These are phyloP conservation scores for Mesotaenium endlicherianum DNA, from an alignment of 139 green algal genomes.

Conservation along the genomic window DNA sequence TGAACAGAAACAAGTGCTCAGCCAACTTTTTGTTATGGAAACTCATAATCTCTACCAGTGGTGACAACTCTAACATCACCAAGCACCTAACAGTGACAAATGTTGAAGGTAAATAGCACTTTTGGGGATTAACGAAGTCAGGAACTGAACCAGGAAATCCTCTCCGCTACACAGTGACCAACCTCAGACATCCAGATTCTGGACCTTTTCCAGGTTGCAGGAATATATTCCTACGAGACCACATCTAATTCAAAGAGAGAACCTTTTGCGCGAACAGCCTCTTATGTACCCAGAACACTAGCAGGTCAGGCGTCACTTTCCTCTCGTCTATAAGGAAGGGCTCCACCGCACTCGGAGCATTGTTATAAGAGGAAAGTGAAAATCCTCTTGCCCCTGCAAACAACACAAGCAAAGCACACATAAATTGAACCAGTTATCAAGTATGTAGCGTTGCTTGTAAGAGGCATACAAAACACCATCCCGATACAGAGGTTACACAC, in stretches of 20 bases:
- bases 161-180: no score
- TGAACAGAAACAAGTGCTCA: no score
- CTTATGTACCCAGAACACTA: slow-evolving; percentile 52
- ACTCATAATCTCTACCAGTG: no score
- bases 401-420: neutral
- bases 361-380: slow-evolving; percentile 41
- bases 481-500: neutral
- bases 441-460: neutral
- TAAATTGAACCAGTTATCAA: neutral
- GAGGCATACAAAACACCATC: neutral
- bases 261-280: slow-evolving; percentile 49
- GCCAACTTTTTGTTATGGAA: no score
- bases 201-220: no score
- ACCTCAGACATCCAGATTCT: no score
- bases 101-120: no score
- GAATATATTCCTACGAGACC: no score
- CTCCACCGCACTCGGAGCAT: slow-evolving; percentile 48
- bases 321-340: slow-evolving; percentile 54
- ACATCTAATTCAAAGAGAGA: slow-evolving; percentile 39
- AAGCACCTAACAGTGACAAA: no score
- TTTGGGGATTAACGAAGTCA: no score
- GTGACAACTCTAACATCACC: no score
- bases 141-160: no score
- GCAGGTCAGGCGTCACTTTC: slow-evolving; percentile 46
- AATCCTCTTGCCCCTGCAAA: slow-evolving; percentile 42